These are phyloP conservation scores for Plasmodium knowlesi DNA, from an alignment of 169 alveolate genomes.

Conservation along the genomic window DNA sequence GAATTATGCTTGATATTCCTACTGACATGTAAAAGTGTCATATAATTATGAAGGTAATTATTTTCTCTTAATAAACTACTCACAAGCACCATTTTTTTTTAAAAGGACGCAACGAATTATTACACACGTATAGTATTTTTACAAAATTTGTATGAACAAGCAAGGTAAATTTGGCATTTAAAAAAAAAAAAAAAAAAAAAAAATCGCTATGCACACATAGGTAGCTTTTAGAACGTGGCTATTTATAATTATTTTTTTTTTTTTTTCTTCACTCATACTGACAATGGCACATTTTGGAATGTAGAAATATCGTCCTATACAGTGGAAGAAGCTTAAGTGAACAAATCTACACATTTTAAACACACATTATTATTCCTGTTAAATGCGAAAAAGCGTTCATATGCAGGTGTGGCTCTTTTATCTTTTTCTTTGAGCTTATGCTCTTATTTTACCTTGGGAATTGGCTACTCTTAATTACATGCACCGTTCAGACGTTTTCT, in stretches of 20 bases:
- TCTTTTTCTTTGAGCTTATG: background rate
- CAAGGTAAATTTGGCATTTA: background rate
- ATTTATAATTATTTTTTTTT: constrained; percentile 13
- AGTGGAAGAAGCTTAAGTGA: background rate
- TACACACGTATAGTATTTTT: background rate
- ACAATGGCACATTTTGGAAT: background rate
- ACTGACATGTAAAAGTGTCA: background rate
- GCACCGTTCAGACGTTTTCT: background rate
- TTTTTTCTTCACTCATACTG: background rate
- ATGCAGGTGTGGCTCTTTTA: background rate
- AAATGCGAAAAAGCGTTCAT: background rate
- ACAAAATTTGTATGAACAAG: constrained; percentile 18
- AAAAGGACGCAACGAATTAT: background rate
- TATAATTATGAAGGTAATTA: constrained; percentile 8
- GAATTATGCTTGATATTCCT: constrained; percentile 14
- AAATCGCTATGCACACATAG: constrained; percentile 1
- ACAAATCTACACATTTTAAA: background rate
- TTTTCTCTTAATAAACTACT: constrained; percentile 11
- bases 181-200: constrained; percentile 41
- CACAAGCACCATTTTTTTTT: constrained; percentile 16
- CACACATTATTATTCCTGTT: background rate
- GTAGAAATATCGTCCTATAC: constrained; percentile 17
- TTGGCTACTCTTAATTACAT: background rate
- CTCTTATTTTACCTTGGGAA: background rate
- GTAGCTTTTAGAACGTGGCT: constrained; percentile 2